Evolutionary conservation across 306 rosid species (phyloP).

Genomic region (Acacia crassicarpa): DNA sequence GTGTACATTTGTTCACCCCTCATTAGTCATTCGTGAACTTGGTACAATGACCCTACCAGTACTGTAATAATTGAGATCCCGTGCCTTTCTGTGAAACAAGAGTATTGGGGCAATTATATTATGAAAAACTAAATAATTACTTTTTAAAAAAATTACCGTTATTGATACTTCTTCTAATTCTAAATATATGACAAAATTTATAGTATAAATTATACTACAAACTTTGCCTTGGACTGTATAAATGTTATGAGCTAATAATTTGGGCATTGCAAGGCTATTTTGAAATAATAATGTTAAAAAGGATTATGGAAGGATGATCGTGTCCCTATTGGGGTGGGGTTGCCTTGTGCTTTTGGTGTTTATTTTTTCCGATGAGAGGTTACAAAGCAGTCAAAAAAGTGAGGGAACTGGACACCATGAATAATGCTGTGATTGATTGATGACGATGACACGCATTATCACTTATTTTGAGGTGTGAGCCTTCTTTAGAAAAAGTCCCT

Average conservation of each 20-base stretch:
- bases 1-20: neutral
- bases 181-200: too few species aligned
- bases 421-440: neutral
- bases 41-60: neutral
- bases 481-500: constrained; percentile 17
- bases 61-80: neutral
- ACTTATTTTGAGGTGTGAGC: constrained; percentile 33
- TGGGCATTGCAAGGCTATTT: too few species aligned
- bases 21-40: neutral
- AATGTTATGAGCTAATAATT: neutral
- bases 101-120: neutral
- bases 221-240: too few species aligned
- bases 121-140: neutral
- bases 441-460: neutral
- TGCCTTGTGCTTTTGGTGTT: neutral
- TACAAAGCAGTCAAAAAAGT: neutral
- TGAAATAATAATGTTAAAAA: too few species aligned
- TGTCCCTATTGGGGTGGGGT: neutral
- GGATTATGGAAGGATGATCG: neutral
- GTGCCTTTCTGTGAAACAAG: neutral
- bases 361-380: neutral
- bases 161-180: too few species aligned
- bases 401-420: neutral
- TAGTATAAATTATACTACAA: too few species aligned
- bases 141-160: too few species aligned